Base-by-base conservation (phyloP, 140 eudicot species). In the Erigeron philadelphicus region DNA sequence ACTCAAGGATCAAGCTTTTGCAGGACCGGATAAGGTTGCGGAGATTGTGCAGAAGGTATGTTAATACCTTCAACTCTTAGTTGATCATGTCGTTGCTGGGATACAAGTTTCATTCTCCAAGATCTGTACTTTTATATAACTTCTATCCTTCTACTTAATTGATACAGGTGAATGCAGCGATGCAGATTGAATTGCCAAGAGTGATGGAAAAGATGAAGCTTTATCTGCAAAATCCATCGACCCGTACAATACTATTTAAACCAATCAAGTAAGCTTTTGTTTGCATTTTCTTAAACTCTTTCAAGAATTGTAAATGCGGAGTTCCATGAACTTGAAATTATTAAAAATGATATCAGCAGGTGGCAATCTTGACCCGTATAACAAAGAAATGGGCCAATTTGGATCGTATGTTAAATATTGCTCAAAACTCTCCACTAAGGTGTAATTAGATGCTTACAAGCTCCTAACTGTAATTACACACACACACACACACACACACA, bases 1-100 rank as follows among this genome's bases (percentile, higher is more conserved):
- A 44, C 93, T 93, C 58, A 89, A 87, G 78, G 95, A 86, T 77
- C 98, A 93, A 64, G 98, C 98, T 59, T 93, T 93, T 80, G 98
- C 98, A 46, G 68, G 88, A 18, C 96, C 96, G 16, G 98, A 90
- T 63, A 93, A 87, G 60, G 95, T 93, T 77, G 93, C 90, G 60
- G 98, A 93, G 81, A 81, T 93, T 15, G 82, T 86, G 41, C 83
- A 86, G 43, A 89, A 88, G 95, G 96, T 88, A 84, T 35, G 60
- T 56, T 56, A 49, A 71, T 40, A 67, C 19, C 56, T 64, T 58
- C 17, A 41, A 38, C 49, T 52, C 40, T 38, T 11, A 53, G 59
- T 16, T 53, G 25, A 53, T 6, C 9, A 13, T 18, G n/a, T 50
- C 9, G 35, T 57, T 35, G 50, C 35, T 23, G 7, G 7, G 48